Percentiles rank a stretch among this genome's conserved stretches.
Evolutionary conservation across 2,329 filamentous ascomycete species (phyloP).

Genomic region (Aspergillus oerlinghausenensis): DNA sequence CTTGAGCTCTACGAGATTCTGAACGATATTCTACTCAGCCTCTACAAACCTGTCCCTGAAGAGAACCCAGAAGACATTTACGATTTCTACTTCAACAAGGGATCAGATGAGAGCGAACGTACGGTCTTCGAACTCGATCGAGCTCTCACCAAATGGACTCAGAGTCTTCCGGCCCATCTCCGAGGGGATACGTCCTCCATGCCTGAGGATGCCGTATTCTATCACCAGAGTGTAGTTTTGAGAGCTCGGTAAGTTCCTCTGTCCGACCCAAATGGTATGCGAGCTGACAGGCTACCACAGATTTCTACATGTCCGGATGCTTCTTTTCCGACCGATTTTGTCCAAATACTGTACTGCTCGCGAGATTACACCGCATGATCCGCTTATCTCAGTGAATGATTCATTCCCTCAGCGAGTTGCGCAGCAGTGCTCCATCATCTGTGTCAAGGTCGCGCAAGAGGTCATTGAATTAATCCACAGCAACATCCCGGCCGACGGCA

Average conservation of each 20-base stretch:
- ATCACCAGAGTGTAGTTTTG: slow-evolving; percentile 29
- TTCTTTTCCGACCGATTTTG: slow-evolving; percentile 30
- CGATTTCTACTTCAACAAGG: slow-evolving; percentile 24
- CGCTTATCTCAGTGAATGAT: slow-evolving; percentile 18
- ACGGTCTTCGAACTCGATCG: slow-evolving; percentile 34
- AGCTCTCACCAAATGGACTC: slow-evolving; percentile 27
- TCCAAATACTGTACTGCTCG: slow-evolving; percentile 28
- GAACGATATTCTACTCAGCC: slow-evolving; percentile 29
- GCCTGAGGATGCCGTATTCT: slow-evolving; percentile 20
- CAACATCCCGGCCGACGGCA: slow-evolving; percentile 24
- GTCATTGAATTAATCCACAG: slow-evolving; percentile 28
- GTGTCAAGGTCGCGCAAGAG: slow-evolving; percentile 31
- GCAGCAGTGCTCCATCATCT: slow-evolving; percentile 33
- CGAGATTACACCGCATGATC: slow-evolving; percentile 16
- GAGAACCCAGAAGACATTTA: slow-evolving; percentile 23
- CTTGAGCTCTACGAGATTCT: slow-evolving; percentile 34
- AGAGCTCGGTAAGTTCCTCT: slow-evolving; percentile 23
- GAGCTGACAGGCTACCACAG: slow-evolving; percentile 8
- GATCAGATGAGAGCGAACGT: slow-evolving; percentile 18
- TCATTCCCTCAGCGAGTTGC: slow-evolving; percentile 30
- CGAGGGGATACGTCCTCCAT: slow-evolving; percentile 4
- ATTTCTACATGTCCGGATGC: slow-evolving; percentile 31
- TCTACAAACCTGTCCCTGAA: slow-evolving; percentile 24
- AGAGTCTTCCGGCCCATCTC: slow-evolving; percentile 26
- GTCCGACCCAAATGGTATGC: not conserved